Base-by-base conservation (phyloP, 2,329 filamentous ascomycete species). In the Dactylellina sp. region DNA sequence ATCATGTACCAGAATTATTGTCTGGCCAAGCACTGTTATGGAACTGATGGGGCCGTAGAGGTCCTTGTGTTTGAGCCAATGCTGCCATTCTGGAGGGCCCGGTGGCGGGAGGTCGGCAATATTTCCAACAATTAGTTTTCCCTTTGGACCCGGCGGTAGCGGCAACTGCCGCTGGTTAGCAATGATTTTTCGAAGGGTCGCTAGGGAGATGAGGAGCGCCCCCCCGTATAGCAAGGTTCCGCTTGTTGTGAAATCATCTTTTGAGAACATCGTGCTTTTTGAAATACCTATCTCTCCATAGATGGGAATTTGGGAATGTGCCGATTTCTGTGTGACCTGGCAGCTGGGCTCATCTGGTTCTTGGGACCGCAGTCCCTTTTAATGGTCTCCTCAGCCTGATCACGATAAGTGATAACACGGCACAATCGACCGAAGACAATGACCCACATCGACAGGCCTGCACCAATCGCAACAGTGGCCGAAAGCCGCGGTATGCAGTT, bases 41-140 rank as follows among this genome's bases (percentile, higher is more conserved):
- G 82, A 83, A 65, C 81, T 79, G 28, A 81, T 72, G 1, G 79
- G 77, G 32, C 82, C 82, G 42, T 83, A 82, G 0, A 76, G 46
- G 4, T 82, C 80, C 59, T 82, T 83, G 66, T 81, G 80, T 66
- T 81, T 80, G 28, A 81, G 55, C 82, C 82, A 84, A 61, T 83
- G 82, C 49, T 80, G 75, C 70, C 79, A 82, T 68, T 83, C 82
- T 2, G 77, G 79, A 4, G 70, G 75, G 0, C 80, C 81, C 0
- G 68, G 56, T n/a, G 57, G 50, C 5, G 66, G 66, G 6, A 71
- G 59, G 22, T 71, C 66, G 9, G 52, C 24, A n/a, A 71, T 46
- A 24, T 71, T 71, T 39, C 66, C 66, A 1, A 63, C 20, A 18
- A 71, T 24, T 1, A 37, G 53, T 32, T 49, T 11, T 3, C 66